A percentile compares a stretch with the other conserved stretches of the same genome.
Conservation (phyloP, 2,329 filamentous ascomycete species). For the Celoporthe dispersa region DNA sequence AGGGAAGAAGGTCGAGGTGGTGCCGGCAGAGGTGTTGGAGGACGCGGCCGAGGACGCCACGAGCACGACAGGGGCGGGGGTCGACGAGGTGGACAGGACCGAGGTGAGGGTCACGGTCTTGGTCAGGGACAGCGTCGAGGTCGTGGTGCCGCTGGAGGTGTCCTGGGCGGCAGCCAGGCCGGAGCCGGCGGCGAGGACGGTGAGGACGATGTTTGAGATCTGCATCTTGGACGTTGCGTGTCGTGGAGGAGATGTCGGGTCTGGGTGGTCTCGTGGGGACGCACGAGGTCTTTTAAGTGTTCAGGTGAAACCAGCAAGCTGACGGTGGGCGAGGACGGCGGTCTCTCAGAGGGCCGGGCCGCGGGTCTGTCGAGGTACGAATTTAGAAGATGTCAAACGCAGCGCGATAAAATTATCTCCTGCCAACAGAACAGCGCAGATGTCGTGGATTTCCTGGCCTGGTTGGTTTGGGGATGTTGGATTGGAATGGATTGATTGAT, state of each 20-base stretch:
- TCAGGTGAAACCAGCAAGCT: constrained; percentile 2
- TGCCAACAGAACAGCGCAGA: neutral
- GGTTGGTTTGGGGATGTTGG: neutral
- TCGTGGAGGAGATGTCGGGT: constrained; percentile 10
- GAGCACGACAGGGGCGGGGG: constrained; percentile 30
- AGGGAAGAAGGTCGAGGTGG: constrained; percentile 39
- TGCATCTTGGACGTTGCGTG: constrained; percentile 46
- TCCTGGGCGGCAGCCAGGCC: constrained; percentile 41
- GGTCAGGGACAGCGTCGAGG: constrained; percentile 52
- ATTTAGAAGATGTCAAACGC: constrained; percentile 3
- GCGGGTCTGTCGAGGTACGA: constrained; percentile 6
- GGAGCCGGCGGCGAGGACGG: constrained; percentile 46
- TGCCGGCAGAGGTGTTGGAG: constrained; percentile 34
- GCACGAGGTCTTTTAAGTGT: constrained; percentile 1
- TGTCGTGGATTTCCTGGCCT: neutral
- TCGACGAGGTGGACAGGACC: constrained; percentile 41
- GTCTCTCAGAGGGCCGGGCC: neutral
- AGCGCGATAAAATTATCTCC: constrained; percentile 13
- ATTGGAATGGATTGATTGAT: neutral
- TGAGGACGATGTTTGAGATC: constrained; percentile 48
- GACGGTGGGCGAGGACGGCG: neutral
- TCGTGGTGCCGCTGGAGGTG: constrained; percentile 44
- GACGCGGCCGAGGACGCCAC: constrained; percentile 23
- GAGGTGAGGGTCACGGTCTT: constrained; percentile 51
- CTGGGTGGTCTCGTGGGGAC: neutral